phyloP scores from a whole-genome alignment of 1,284 basidiomycete genomes.

The Cystobasidiaceae sp. region DNA sequence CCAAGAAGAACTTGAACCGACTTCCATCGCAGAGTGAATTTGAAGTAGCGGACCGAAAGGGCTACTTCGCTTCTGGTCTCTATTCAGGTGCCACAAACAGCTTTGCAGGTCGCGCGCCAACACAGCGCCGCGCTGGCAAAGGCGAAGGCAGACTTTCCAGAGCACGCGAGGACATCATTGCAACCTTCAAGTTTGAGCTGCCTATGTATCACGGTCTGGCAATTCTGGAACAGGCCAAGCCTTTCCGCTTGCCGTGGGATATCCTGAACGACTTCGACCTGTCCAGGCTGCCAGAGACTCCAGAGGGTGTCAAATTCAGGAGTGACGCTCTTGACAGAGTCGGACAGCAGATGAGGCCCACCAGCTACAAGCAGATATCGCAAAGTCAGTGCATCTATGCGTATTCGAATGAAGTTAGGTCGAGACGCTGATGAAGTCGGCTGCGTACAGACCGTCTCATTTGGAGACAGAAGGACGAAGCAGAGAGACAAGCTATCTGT shows the following conservation, averaged over 20 bases:
- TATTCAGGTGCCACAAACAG: slow-evolving; percentile 15
- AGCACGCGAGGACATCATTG: neutral
- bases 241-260: slow-evolving; percentile 47
- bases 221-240: slow-evolving; percentile 43
- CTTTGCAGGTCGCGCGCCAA: neutral
- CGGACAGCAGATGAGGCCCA: slow-evolving; percentile 40
- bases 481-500: slow-evolving; percentile 45
- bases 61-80: slow-evolving; percentile 17
- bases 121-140: neutral
- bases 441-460: slow-evolving; percentile 43
- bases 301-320: slow-evolving; percentile 10
- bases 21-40: neutral
- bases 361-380: slow-evolving; percentile 46
- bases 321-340: slow-evolving; percentile 14
- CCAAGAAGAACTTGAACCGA: neutral
- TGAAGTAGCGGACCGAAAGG: slow-evolving; percentile 21
- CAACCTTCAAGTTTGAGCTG: slow-evolving; percentile 8
- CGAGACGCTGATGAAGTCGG: neutral
- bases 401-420: neutral
- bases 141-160: neutral
- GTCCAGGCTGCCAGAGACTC: slow-evolving; percentile 5
- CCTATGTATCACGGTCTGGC: slow-evolving; percentile 33
- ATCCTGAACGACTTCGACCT: slow-evolving; percentile 45
- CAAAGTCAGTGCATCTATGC: slow-evolving; percentile 40
- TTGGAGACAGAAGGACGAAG: slow-evolving; percentile 39